Evolutionary conservation across 208 protist species (phyloP), one percentile per base, ranked within the genome.

Genomic region (Novymonas esmeraldas): DNA sequence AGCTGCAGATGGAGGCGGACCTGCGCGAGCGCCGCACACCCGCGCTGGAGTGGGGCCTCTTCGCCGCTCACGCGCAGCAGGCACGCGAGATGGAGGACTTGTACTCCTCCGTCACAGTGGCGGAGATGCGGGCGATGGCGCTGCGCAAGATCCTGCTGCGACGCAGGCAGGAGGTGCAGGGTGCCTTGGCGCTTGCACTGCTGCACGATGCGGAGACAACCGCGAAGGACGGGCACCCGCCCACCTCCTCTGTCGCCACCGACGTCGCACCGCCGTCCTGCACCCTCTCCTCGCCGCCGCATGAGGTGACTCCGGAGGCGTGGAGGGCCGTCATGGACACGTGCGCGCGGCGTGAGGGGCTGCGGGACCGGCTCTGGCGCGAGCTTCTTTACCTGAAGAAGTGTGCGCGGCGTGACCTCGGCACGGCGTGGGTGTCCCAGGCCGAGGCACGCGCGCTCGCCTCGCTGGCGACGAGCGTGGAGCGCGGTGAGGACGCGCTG

Each of bases 341-440:
- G 7, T 76, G 70, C 22, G 38, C 70, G 14, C 70, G 56, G 18
- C 56, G 55, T 0, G 70, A 76, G 9, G 29, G 22, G 7, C 51
- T 89, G 45, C 55, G 70, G 10, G 73, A 76, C 46, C 64, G 57
- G 11, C 61, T 89, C 3, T 58, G 26, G 57, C 73, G 61, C 6
- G 79, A 89, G 57, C 52, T 89, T 0, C 54, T 85, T 16, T 89
- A 72, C 59, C 64, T 89, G 6, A 75, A 81, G 50, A 78, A 82
- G 69, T 50, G 73, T 29, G 62, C 62, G 4, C 61, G 54, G 14
- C 70, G 70, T 1, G 62, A 48, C 52, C 58, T 76, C 13, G 70
- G 70, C 1, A 29, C 44, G 22, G 61, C n/a, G 14, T 76, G 70
- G 70, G 39, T 76, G 46, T 56, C 70, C 26, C 45, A 42, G n/a